Evolutionary conservation across 257 asterid species (phyloP), one percentile per base, ranked within the genome.

Genomic region (Petunia secreta): DNA sequence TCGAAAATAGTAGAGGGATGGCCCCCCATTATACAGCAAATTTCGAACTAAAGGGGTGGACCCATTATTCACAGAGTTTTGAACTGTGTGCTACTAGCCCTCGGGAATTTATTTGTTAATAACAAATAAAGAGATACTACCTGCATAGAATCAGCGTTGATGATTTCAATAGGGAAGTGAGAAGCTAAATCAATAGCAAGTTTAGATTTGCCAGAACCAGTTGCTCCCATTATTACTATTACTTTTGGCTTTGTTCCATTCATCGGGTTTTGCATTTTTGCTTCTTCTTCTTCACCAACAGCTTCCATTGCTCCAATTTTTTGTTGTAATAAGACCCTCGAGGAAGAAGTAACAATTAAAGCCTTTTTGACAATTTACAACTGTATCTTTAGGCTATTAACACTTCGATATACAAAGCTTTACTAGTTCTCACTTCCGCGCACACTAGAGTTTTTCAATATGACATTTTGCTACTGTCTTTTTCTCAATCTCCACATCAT

Each of bases 131-230:
- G 5, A 52, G 6, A 63, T 48, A 57, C 6, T 11, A 90, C 98
- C 97, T 94, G 98, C 99, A 95, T 95, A 75, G 98, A 92, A 80
- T 92, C 99, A n/a, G 98, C 96, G 83, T 91, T 96, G 79, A 96
- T 92, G 68, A 94, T 87, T 90, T 96, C 98, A 55, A 94, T 43
- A 5, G 97, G 92, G 82, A 96, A 91, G 87, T 89, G 88, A 5
- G 97, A 84, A 50, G 95, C 95, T 16, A 96, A 89, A 87, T 96
- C 97, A 58, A 93, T 87, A 59, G 97, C 97, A 80, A 95, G 87
- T 79, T 91, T 95, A 79, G 99, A 95, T 83, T 94, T 94, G 60
- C 97, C 98, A 11, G 97, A 40, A 60, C 97, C 98, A 4, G 97
- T 87, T 69, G 97, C 91, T 9, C 97, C 97, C 94, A 91, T 86